Evolutionary conservation across 495 filamentous ascomycete species (phyloP).

Genomic region (Neurospora sp.): DNA sequence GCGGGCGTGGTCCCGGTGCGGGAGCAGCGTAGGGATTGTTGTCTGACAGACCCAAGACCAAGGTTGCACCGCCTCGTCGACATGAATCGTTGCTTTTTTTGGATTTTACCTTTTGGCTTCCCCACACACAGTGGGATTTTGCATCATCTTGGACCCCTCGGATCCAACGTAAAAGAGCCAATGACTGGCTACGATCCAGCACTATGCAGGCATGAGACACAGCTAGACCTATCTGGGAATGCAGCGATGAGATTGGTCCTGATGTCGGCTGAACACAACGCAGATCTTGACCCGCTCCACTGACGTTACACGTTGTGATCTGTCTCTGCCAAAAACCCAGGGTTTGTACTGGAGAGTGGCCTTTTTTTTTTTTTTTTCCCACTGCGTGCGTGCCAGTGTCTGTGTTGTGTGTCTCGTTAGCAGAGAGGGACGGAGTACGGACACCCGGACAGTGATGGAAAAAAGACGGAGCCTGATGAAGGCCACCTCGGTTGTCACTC

Average conservation of each 20-base stretch:
- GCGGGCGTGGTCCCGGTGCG: neutral
- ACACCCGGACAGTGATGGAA: neutral
- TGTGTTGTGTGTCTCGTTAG: neutral
- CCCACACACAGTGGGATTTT: constrained; percentile 10
- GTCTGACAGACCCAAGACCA: constrained; percentile 9
- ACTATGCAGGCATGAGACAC: constrained; percentile 17
- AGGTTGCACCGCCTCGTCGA: constrained; percentile 21
- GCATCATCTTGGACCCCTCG: neutral
- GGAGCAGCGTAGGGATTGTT: neutral
- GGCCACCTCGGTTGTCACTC: neutral
- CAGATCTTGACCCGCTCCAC: neutral
- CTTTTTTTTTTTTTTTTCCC: neutral
- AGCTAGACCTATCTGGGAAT: constrained; percentile 12
- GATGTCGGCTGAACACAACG: neutral
- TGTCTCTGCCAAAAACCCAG: neutral
- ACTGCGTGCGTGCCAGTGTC: neutral
- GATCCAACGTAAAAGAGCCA: constrained; percentile 17
- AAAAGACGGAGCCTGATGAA: neutral
- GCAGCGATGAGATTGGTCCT: neutral
- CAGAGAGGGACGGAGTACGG: neutral
- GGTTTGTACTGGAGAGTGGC: neutral
- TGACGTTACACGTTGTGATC: neutral
- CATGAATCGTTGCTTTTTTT: constrained; percentile 23
- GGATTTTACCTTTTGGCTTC: constrained; percentile 22
- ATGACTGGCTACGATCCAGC: constrained; percentile 2